Percentiles rank a stretch among this genome's conserved stretches.
Conservation (phyloP, 768 basidiomycete genomes). For the Boletus bicolor region DNA sequence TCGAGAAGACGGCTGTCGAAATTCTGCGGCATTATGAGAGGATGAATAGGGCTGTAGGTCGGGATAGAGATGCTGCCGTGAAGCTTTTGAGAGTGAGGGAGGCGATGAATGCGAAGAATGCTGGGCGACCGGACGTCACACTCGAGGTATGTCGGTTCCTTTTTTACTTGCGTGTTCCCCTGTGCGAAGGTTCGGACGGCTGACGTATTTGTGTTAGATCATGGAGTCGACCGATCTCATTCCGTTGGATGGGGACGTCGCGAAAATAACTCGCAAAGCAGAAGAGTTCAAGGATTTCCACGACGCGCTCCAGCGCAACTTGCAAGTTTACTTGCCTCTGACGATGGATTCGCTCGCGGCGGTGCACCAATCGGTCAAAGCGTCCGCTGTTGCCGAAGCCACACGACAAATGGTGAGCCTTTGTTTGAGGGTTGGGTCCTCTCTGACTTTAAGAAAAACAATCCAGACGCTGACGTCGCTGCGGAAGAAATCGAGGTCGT, state of each 20-base stretch:
- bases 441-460: slow-evolving; percentile 22
- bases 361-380: slow-evolving; percentile 75
- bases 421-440: slow-evolving; percentile 12
- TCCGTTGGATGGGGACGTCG: slow-evolving; percentile 82
- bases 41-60: slow-evolving; percentile 68
- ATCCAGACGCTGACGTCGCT: slow-evolving; percentile 57
- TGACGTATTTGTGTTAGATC: slow-evolving; percentile 43
- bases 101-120: slow-evolving; percentile 72
- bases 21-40: slow-evolving; percentile 80
- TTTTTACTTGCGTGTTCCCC: neutral
- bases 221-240: slow-evolving; percentile 87
- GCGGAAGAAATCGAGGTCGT: slow-evolving; percentile 75
- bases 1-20: slow-evolving; percentile 74
- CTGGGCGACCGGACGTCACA: slow-evolving; percentile 69
- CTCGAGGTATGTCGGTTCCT: slow-evolving; percentile 61
- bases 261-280: slow-evolving; percentile 78
- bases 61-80: slow-evolving; percentile 70
- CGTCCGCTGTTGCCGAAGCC: slow-evolving; percentile 66
- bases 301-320: slow-evolving; percentile 83
- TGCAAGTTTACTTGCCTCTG: slow-evolving; percentile 82
- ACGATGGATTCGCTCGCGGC: slow-evolving; percentile 91
- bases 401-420: slow-evolving; percentile 68
- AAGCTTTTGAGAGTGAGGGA: slow-evolving; percentile 77
- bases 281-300: slow-evolving; percentile 88
- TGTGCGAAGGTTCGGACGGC: neutral